phyloP scores from a whole-genome alignment of 164 flowering plant genomes.

The Dillenia turbinata region DNA sequence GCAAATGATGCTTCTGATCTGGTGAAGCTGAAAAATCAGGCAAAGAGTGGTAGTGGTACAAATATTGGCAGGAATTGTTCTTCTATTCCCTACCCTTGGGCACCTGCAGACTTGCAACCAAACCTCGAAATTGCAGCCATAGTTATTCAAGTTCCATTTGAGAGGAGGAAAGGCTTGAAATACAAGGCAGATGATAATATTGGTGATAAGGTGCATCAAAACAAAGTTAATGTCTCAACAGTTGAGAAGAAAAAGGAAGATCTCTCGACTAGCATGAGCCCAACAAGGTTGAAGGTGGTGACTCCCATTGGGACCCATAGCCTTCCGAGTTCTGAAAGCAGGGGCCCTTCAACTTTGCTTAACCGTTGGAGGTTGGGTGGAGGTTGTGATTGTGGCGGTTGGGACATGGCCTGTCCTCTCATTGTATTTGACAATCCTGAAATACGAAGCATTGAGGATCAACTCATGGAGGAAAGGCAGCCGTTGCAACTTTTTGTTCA shows the following conservation, averaged over 20 bases:
- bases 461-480: slow-evolving; percentile 19
- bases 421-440: slow-evolving; percentile 38
- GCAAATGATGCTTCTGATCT: slow-evolving; percentile 15
- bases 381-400: slow-evolving; percentile 97
- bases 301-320: slow-evolving; percentile 76
- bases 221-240: slow-evolving; percentile 25
- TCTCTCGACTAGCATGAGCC: slow-evolving; percentile 5
- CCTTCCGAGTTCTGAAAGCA: slow-evolving; percentile 43
- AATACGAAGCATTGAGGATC: slow-evolving; percentile 21
- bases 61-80: slow-evolving; percentile 9
- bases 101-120: slow-evolving; percentile 47
- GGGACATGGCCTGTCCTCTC: slow-evolving; percentile 95
- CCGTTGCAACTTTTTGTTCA: slow-evolving; percentile 62
- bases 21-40: slow-evolving; percentile 19
- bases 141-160: slow-evolving; percentile 59
- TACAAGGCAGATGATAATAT: slow-evolving; percentile 27
- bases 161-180: slow-evolving; percentile 66
- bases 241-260: slow-evolving; percentile 24
- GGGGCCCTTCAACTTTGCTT: slow-evolving; percentile 64
- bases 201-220: slow-evolving; percentile 11
- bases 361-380: slow-evolving; percentile 94
- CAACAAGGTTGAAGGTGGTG: slow-evolving; percentile 57
- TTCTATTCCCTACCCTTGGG: slow-evolving; percentile 38
- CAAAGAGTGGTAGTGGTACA: slow-evolving; percentile 17
- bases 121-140: slow-evolving; percentile 74